phyloP scores from a whole-genome alignment of 1,284 basidiomycete species.

The Irpex rosettiformis region DNA sequence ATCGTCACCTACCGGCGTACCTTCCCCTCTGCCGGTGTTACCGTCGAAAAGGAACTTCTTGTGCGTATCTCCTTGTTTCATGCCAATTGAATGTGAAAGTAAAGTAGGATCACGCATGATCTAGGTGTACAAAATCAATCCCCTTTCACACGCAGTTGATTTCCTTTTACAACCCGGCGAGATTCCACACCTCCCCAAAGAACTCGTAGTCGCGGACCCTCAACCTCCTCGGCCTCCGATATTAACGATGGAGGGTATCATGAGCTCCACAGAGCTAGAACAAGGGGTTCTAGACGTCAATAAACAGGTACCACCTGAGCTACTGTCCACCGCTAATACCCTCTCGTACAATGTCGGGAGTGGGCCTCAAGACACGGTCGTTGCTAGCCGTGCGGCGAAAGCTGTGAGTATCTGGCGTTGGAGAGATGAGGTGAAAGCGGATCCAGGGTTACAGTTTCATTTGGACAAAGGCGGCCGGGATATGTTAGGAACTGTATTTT shows the following conservation, averaged over 20 bases:
- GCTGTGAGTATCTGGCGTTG: conserved; percentile 47
- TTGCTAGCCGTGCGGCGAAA: conserved; percentile 48
- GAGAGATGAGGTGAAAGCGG: conserved; percentile 24
- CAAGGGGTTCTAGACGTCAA: conserved; percentile 47
- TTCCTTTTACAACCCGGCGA: conserved; percentile 40
- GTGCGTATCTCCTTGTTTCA: conserved; percentile 29
- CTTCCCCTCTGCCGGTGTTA: conserved; percentile 34
- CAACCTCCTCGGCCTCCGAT: conserved; percentile 23
- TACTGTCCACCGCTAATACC: conserved; percentile 17
- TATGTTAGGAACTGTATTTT: conserved; percentile 49
- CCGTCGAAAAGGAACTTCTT: conserved; percentile 52
- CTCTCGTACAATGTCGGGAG: conserved; percentile 5
- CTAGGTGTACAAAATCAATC: conserved; percentile 44
- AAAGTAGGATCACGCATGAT: neutral
- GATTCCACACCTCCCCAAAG: conserved; percentile 32
- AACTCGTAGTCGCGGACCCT: conserved; percentile 33
- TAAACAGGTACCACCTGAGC: conserved; percentile 40
- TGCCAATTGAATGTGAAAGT: neutral
- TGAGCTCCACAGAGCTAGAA: conserved; percentile 46
- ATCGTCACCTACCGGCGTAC: conserved; percentile 47
- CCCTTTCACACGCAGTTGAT: conserved; percentile 36
- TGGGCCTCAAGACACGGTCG: conserved; percentile 5
- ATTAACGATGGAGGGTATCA: conserved; percentile 34
- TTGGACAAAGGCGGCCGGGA: conserved; percentile 44
- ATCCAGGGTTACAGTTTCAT: conserved; percentile 23